Conservation (phyloP, 192 early-diverging fungal species). For the Backusella macrospora region DNA sequence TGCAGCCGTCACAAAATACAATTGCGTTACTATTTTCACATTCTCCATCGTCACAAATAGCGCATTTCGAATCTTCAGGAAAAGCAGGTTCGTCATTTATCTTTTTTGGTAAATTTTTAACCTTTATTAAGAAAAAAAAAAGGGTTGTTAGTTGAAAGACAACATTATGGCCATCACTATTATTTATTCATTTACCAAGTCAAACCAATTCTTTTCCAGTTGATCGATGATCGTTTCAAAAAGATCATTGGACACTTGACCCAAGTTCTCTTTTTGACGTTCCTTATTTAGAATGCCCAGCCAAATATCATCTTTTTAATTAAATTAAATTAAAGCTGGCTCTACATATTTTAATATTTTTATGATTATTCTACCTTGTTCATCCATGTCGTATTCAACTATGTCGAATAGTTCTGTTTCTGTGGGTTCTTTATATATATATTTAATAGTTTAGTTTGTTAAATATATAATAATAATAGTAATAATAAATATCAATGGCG, state of each 20-base stretch:
- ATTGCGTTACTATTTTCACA: constrained; percentile 99
- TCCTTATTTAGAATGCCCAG: constrained; percentile 68
- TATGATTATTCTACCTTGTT: constrained; percentile 68
- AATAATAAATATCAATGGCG: neutral
- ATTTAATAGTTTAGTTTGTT: neutral
- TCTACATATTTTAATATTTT: neutral
- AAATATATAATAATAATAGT: neutral
- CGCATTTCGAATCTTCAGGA: constrained; percentile 86
- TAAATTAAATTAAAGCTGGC: neutral
- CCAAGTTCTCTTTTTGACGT: constrained; percentile 54
- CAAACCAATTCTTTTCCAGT: constrained; percentile 98
- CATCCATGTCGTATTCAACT: constrained; percentile 98
- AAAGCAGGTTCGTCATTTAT: constrained; percentile 55
- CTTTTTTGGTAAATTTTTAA: constrained; percentile 79
- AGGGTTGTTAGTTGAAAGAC: neutral
- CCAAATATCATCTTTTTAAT: constrained; percentile 71
- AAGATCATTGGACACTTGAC: constrained; percentile 55
- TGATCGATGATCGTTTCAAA: constrained; percentile 91
- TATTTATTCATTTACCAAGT: constrained; percentile 59
- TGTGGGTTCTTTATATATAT: constrained; percentile 48
- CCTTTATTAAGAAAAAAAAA: constrained; percentile 40
- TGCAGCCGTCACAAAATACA: constrained; percentile 99
- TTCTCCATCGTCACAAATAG: constrained; percentile 98
- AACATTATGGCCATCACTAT: neutral
- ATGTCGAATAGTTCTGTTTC: constrained; percentile 59